Evolutionary conservation across 768 basidiomycete genomes (phyloP), one percentile per base, ranked within the genome.

Genomic region (Boletus bicolor): DNA sequence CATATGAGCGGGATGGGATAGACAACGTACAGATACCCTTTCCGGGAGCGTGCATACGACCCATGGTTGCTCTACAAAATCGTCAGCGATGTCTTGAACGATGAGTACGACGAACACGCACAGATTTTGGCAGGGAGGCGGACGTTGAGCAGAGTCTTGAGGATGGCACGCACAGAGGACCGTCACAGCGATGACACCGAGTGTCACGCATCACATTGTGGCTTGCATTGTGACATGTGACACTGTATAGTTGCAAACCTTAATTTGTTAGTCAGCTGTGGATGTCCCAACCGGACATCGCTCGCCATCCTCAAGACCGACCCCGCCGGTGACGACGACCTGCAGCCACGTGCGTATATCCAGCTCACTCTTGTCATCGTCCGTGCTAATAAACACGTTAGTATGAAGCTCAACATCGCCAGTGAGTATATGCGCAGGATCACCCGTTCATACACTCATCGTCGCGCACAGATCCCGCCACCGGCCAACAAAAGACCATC

Each of bases 21-120:
- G 34, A 55, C 47, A n/a, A 85, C 89, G 68, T 76, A 93, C 90
- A 91, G 82, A 98, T 97, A 84, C 95, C 96, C 93, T 98, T 98
- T 78, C 93, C 93, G 77, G 94, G 93, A 85, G 94, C 94, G 85
- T 98, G 96, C 93, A 97, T 94, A 73, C 94, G 93, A 91, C 89
- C 91, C 91, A 93, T 93, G 78, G 66, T 78, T 73, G 58, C 68
- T 77, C 74, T 81, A 30, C 7, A 49, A 15, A 12, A 43, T 11
- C 4, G 50, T 64, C 44, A 65, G 67, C 45, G 34, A 43, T 53
- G 21, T 14, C 60, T 30, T 44, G 45, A 44, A 60, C 49, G n/a
- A 28, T 34, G 46, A 48, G 44, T 38, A 59, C 46, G 57, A 51
- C 56, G 68, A 56, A 66, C 1, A 67, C 77, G 48, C 46, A 80